These are phyloP conservation scores for Pelagomonas calceolata DNA, from an alignment of 108 stramenopile genomes.

Conservation along the genomic window DNA sequence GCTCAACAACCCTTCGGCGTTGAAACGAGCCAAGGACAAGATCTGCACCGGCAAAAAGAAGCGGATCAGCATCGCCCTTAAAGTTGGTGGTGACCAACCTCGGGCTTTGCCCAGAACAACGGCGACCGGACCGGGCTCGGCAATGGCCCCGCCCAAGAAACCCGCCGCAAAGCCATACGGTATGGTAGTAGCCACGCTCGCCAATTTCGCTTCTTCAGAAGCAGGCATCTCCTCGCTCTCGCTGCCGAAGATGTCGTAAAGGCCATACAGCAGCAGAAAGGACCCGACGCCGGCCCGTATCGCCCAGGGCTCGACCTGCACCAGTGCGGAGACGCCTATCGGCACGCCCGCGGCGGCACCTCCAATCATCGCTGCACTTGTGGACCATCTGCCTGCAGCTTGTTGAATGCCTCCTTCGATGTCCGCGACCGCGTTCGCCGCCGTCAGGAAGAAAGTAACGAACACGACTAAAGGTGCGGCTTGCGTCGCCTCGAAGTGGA, in stretches of 20 bases:
- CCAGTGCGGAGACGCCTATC: background rate
- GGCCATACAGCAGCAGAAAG: background rate
- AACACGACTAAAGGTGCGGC: background rate
- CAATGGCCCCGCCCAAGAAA: background rate
- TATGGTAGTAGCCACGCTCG: background rate
- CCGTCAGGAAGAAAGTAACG: background rate
- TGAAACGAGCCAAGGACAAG: background rate
- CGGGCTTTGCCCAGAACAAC: background rate
- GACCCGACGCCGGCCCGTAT: background rate
- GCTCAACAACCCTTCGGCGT: background rate
- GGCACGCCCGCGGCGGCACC: background rate
- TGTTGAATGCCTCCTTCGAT: background rate
- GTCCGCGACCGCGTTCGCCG: background rate
- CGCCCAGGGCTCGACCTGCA: background rate
- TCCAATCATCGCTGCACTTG: background rate
- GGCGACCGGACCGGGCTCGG: background rate
- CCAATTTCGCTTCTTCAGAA: too few relatives aligned
- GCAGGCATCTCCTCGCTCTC: background rate
- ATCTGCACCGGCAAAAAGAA: slow-evolving; percentile 1
- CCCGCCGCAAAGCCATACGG: background rate
- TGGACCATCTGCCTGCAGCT: background rate
- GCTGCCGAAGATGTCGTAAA: background rate
- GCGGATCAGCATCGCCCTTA: background rate
- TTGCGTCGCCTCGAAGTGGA: background rate
- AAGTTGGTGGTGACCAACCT: background rate